A percentile compares a stretch with the other conserved stretches of the same genome.
phyloP scores from a whole-genome alignment of 495 filamentous ascomycete genomes.

The Trichoderma orchidacearum region DNA sequence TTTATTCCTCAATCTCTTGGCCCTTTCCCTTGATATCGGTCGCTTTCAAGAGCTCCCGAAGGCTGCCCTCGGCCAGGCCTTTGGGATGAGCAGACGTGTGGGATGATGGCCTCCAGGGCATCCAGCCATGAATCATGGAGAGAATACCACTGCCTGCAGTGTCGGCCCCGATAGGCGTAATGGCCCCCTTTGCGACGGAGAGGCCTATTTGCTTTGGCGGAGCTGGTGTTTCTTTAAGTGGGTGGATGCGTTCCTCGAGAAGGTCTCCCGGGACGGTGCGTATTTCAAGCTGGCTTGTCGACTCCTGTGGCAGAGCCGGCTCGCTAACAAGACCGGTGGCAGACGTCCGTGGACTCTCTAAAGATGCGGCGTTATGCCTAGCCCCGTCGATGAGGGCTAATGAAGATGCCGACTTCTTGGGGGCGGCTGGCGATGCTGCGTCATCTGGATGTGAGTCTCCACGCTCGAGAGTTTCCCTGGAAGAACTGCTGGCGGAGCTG shows the following conservation, averaged over 20 bases:
- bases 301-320: slow-evolving; percentile 33
- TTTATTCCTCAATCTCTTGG: too few species aligned
- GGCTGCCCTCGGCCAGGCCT: slow-evolving; percentile 15
- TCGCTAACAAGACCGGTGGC: slow-evolving; percentile 25
- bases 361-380: slow-evolving; percentile 5
- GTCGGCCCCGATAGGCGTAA: neutral
- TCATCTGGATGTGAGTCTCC: slow-evolving; percentile 6
- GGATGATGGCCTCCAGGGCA: slow-evolving; percentile 9
- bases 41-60: slow-evolving; percentile 13
- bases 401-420: slow-evolving; percentile 18
- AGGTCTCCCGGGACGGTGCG: slow-evolving; percentile 10
- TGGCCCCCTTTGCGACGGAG: neutral
- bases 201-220: neutral
- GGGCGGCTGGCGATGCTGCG: slow-evolving; percentile 3
- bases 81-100: neutral
- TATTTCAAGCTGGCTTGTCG: slow-evolving; percentile 21
- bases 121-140: slow-evolving; percentile 12
- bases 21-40: slow-evolving; percentile 11
- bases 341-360: slow-evolving; percentile 10
- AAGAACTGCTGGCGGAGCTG: slow-evolving; percentile 10
- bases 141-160: slow-evolving; percentile 1
- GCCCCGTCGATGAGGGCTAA: slow-evolving; percentile 32
- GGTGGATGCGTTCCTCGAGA: neutral
- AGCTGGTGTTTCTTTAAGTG: neutral
- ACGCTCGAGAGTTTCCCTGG: slow-evolving; percentile 8